These are phyloP conservation scores for Scortechinia acanthostroma DNA, from an alignment of 2,329 filamentous ascomycete species.

Conservation along the genomic window DNA sequence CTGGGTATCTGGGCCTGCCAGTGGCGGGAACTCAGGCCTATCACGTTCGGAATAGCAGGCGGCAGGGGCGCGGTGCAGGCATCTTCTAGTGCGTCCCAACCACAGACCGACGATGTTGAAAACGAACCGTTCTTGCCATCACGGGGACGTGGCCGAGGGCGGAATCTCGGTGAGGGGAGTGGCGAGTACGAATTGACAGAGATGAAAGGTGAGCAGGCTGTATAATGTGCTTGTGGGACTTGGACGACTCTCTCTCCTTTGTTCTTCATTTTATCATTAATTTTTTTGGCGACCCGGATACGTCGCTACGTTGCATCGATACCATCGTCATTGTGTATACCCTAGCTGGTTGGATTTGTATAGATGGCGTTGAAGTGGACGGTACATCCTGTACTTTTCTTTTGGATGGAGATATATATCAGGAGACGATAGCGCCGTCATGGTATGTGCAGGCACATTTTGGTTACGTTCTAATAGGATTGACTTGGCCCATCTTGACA, in stretches of 20 bases:
- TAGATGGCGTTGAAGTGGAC: constrained; percentile 1
- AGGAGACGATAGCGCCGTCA: no score
- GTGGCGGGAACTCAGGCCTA: constrained; percentile 54
- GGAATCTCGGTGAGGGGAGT: neutral
- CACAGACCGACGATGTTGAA: constrained; percentile 3
- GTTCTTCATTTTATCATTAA: neutral
- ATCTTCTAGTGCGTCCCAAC: neutral
- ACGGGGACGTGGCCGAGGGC: neutral
- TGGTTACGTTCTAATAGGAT: no score
- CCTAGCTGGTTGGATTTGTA: neutral
- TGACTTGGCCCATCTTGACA: no score
- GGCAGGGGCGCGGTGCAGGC: constrained; percentile 6
- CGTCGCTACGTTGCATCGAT: neutral
- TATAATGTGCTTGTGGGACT: neutral
- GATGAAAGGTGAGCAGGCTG: neutral
- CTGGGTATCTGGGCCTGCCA: constrained; percentile 60
- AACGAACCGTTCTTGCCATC: constrained; percentile 3
- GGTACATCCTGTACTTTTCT: no score
- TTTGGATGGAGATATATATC: no score
- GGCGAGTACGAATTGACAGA: neutral
- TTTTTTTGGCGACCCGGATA: constrained; percentile 1
- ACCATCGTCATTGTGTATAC: neutral
- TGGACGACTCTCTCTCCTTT: neutral
- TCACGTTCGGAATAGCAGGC: constrained; percentile 43
- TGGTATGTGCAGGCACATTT: no score